Percentiles rank a stretch among this genome's conserved stretches.
Evolutionary conservation across 2,329 filamentous ascomycete genomes (phyloP).

Genomic region (Colletotrichum navitas): DNA sequence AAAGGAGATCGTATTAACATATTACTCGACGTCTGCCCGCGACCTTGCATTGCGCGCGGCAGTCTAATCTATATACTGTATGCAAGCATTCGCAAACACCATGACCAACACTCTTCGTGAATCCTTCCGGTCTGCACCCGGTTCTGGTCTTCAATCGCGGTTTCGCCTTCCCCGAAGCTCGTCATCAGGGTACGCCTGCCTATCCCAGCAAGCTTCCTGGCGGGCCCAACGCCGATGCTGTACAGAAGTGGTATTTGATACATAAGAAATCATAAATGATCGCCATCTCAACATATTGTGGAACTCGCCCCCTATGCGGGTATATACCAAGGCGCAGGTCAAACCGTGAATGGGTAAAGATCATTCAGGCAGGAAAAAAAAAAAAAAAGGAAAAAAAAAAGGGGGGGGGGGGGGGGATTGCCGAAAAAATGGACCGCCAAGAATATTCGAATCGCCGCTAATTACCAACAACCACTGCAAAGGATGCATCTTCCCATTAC

Average conservation of each 20-base stretch:
- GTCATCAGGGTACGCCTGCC: neutral
- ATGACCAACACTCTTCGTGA: constrained; percentile 3
- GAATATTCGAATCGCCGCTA: neutral
- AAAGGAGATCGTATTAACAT: constrained; percentile 41
- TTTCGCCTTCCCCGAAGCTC: constrained; percentile 26
- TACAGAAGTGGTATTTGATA: constrained; percentile 17
- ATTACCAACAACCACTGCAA: neutral
- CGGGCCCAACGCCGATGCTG: constrained; percentile 29
- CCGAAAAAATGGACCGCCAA: constrained; percentile 1
- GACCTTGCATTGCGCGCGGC: neutral
- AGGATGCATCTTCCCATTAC: neutral
- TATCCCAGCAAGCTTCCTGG: constrained; percentile 9
- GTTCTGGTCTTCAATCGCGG: constrained; percentile 10
- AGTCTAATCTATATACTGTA: constrained; percentile 28
- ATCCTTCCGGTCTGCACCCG: neutral
- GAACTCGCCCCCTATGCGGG: constrained; percentile 11
- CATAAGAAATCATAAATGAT: constrained; percentile 23
- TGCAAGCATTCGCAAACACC: constrained; percentile 1
- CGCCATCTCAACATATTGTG: constrained; percentile 8
- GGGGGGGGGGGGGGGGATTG: neutral
- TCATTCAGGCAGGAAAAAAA: neutral
- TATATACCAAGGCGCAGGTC: constrained; percentile 12
- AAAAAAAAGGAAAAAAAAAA: neutral
- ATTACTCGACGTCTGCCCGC: constrained; percentile 25
- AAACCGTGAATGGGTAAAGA: constrained; percentile 19